Evolutionary conservation across 2,329 filamentous ascomycete species (phyloP), one percentile per base, ranked within the genome.

Genomic region (Reticulascus tulasneorum): DNA sequence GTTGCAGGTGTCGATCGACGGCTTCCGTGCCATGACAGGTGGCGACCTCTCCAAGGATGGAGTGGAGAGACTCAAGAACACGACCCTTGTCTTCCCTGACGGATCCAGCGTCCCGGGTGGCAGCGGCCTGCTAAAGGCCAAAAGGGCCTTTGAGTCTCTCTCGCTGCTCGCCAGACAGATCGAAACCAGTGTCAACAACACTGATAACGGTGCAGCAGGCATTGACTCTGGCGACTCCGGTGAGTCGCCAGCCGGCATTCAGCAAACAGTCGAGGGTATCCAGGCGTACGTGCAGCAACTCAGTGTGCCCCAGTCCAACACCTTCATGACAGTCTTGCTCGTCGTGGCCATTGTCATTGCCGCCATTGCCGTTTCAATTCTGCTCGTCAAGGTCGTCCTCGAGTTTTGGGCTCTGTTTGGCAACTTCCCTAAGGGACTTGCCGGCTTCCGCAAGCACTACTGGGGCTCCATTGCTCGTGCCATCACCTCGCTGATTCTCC

Each of bases 241-340:
- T n/a, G n/a, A n/a, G n/a, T n/a, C n/a, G n/a, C n/a, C n/a, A n/a
- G 32, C 48, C 44, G 33, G 52, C 36, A 45, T 53, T 27, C 53
- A 49, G 15, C 51, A 67, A 12, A 66, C 69, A 4, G 85, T 94
- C 22, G 73, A 77, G 30, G 87, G 88, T 34, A 84, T 97, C 51
- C 76, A 90, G 58, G 86, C 78, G 20, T 94, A 84, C 53, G 84
- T 82, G n/a, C 81, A 95, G 56, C 73, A 90, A 56, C 75, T 95
- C 38, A 80, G 78, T 27, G 89, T 97, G 35, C 93, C 93, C 13
- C 78, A 85, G 49, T 81, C 86, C 31, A 94, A 96, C 65, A 89
- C 88, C 2, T 97, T 97, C 67, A 94, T 98, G 90, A 96, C 88
- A 0, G 82, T 95, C 5, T 75, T 97, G 2, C 70, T 97, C 33